Percentiles rank a stretch among this genome's conserved stretches.
Conservation (phyloP, 2,329 filamentous ascomycete genomes). For the Pestalotiopsis sp. region DNA sequence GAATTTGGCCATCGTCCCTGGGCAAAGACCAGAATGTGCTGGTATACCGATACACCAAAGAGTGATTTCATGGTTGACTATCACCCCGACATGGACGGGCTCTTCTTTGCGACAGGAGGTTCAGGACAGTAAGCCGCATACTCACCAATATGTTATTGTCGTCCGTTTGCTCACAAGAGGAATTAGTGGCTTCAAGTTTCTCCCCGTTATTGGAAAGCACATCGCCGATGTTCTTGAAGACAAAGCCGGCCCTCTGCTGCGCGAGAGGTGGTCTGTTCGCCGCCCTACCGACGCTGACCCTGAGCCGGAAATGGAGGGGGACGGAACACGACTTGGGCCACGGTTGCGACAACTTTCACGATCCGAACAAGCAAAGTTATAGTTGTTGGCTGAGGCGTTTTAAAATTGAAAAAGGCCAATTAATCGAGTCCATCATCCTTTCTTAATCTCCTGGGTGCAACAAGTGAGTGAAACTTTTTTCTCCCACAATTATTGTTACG, state of each 20-base stretch:
- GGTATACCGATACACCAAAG: conserved; percentile 68
- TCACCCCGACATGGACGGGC: conserved; percentile 49
- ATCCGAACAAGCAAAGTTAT: background rate
- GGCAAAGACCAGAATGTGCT: conserved; percentile 56
- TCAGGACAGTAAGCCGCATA: conserved; percentile 40
- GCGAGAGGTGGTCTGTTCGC: conserved; percentile 28
- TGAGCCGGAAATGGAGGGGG: background rate
- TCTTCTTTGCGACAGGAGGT: conserved; percentile 52
- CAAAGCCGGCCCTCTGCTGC: conserved; percentile 28
- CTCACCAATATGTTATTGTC: background rate
- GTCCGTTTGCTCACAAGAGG: conserved; percentile 2
- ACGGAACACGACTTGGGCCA: background rate
- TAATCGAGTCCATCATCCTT: no score
- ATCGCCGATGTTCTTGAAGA: conserved; percentile 36
- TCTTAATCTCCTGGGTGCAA: no score
- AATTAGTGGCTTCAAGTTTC: conserved; percentile 29
- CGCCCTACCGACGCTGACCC: background rate
- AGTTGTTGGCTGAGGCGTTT: background rate
- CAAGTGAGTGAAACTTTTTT: no score
- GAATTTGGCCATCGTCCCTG: conserved; percentile 55
- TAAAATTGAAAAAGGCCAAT: background rate
- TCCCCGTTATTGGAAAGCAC: conserved; percentile 27
- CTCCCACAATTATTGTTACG: no score
- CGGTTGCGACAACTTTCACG: background rate
- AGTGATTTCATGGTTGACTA: conserved; percentile 64